Evolutionary conservation across 208 protist species (phyloP), one percentile per base, ranked within the genome.

Genomic region (Zelonia costaricensis): DNA sequence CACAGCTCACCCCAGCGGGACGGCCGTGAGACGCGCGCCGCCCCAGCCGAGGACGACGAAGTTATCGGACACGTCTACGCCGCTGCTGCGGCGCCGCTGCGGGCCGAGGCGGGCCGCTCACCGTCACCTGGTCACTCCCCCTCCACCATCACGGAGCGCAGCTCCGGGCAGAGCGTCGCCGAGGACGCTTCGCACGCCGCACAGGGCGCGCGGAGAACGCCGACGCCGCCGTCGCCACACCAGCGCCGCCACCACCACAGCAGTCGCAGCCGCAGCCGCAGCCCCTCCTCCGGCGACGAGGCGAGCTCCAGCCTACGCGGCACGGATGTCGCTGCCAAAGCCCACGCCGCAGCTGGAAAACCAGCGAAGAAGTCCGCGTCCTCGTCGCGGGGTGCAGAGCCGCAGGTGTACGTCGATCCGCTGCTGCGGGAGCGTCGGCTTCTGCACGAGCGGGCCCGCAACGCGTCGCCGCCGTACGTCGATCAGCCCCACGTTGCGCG

Each of bases 371-470:
- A 27, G 16, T 9, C 16, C 9, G 2, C 3, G 10, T 39, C 12
- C n/a, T 45, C 23, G 18, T 12, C 27, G 20, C 25, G 44, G 38
- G 47, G 7, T 0, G 65, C 59, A 4, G 65, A 51, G 57, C 42
- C 57, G 20, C 57, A 48, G 35, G 56, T 72, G 27, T 65, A 72
- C 51, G 65, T 72, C 7, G 65, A 72, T 31, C 57, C 65, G 20
- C 57, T 72, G 10, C 39, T 65, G 43, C 31, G 35, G 10, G 65
- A 64, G 43, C 65, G 57, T 25, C 65, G 54, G 16, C 65, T 60
- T 18, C 65, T 9, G 35, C 65, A 72, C 57, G 39, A 60, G 13
- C 39, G 33, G 6, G 22, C 57, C 10, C 57, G 57, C 2, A 39
- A 52, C 27, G 55, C 58, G 43, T 53, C 42, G 2, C 65, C 40